Evolutionary conservation across 1,139 yeast genomes (phyloP), one percentile per base, ranked within the genome.

Genomic region (Sugiyamaella castrensis): DNA sequence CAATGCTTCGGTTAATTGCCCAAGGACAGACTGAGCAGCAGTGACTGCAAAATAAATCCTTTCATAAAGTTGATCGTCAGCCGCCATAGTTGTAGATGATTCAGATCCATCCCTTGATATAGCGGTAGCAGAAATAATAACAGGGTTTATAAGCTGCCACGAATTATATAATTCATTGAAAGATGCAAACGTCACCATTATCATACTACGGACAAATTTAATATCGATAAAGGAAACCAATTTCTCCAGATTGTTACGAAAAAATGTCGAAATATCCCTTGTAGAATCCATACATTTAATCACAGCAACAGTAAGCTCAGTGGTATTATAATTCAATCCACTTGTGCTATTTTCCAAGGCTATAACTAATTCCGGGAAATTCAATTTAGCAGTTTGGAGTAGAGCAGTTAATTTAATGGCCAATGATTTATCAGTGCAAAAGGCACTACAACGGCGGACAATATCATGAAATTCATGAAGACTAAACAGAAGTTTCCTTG

Each of bases 1-100:
- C 40, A 91, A 81, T 0, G 94, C 91, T 51, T 79, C 79, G 24
- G 88, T 87, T 49, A 91, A 71, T 60, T 87, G 94, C 13, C 84
- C 76, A 60, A 88, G 81, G 1, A 89, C 96, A 7, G 80, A 78
- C 58, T 84, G 88, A 0, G 96, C 94, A 53, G 86, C 82, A 37
- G 79, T 72, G 1, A 91, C 81, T 0, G 96, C 94, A 30, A 79
- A 75, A 38, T 76, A 79, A 38, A 91, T 77, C n/a, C 92, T 79
- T 39, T 80, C 83, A 59, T 84, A 87, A 47, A 92, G 70, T 56
- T 84, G 85, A 34, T 80, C 84, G 64, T 89, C 97, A 28, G 84
- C 81, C 37, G 83, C 87, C 4, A 76, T 16, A 19, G 34, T 12
- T 5, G 24, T 30, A 8, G 40, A 28, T 12, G 46, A 35, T 7